Percentiles rank a stretch among this genome's conserved stretches.
Conservation (phyloP, 1,284 basidiomycete species). For the Ceratobasidium sp. region DNA sequence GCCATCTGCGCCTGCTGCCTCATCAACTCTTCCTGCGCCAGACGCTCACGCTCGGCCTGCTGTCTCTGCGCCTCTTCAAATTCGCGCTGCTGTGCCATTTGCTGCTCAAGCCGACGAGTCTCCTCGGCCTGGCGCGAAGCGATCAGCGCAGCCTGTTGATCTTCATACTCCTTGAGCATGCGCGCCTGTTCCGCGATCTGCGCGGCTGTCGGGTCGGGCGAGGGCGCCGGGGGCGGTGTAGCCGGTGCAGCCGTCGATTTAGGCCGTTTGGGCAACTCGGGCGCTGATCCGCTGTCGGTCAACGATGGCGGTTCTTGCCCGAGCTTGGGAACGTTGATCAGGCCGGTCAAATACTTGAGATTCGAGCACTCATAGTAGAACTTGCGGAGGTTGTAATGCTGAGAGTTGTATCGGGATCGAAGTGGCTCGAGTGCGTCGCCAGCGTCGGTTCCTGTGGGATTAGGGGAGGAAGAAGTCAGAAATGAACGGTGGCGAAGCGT, state of each 20-base stretch:
- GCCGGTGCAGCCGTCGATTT: slow-evolving; percentile 58
- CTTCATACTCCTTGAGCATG: slow-evolving; percentile 96
- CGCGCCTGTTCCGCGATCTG: slow-evolving; percentile 93
- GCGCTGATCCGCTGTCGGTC: slow-evolving; percentile 80
- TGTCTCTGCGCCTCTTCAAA: slow-evolving; percentile 90
- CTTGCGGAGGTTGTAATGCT: slow-evolving; percentile 89
- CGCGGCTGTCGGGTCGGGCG: slow-evolving; percentile 74
- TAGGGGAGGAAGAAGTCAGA: background rate
- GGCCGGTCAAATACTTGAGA: slow-evolving; percentile 91
- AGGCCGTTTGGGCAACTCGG: slow-evolving; percentile 88
- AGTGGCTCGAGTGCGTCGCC: slow-evolving; percentile 86
- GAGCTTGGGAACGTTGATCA: slow-evolving; percentile 96
- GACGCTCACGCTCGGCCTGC: slow-evolving; percentile 87
- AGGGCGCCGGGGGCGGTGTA: slow-evolving; percentile 66
- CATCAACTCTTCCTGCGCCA: slow-evolving; percentile 85
- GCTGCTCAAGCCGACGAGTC: slow-evolving; percentile 74
- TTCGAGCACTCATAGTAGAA: slow-evolving; percentile 99
- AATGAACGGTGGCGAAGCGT: background rate
- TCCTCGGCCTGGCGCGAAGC: slow-evolving; percentile 86
- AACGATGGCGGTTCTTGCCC: slow-evolving; percentile 96
- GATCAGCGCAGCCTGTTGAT: slow-evolving; percentile 86
- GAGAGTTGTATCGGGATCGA: slow-evolving; percentile 81
- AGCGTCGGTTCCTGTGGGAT: slow-evolving; percentile 77
- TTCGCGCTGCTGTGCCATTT: slow-evolving; percentile 84
- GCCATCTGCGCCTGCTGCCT: slow-evolving; percentile 68